Evolutionary conservation across 2,329 filamentous ascomycete species (phyloP).

Genomic region (Hymenoscyphus linearis): DNA sequence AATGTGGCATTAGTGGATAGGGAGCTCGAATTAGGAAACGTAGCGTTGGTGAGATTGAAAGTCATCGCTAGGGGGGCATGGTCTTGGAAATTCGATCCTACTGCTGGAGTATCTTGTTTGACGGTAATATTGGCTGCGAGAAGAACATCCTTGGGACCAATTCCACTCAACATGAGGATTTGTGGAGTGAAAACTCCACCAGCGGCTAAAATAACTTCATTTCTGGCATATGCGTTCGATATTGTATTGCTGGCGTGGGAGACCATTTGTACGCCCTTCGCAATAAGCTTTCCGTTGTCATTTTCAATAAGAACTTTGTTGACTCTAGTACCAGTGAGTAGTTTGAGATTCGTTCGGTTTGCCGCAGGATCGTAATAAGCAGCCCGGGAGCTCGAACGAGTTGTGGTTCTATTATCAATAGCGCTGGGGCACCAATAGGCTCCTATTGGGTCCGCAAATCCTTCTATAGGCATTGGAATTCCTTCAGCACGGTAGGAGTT

Average conservation of each 20-base stretch:
- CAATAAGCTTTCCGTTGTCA: neutral
- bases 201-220: constrained; percentile 5
- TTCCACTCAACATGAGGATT: constrained; percentile 8
- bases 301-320: constrained; percentile 10
- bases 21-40: neutral
- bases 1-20: constrained; percentile 6
- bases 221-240: constrained; percentile 8
- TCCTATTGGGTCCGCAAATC: constrained; percentile 6
- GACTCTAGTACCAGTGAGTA: constrained; percentile 10
- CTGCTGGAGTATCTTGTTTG: constrained; percentile 4
- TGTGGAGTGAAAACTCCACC: constrained; percentile 9
- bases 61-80: neutral
- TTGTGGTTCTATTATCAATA: constrained; percentile 9
- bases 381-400: constrained; percentile 3
- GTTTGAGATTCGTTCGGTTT: constrained; percentile 9
- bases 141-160: constrained; percentile 6
- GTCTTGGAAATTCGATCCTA: constrained; percentile 8
- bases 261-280: constrained; percentile 9
- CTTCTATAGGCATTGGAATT: constrained; percentile 8
- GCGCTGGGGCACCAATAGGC: constrained; percentile 7
- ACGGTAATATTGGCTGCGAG: constrained; percentile 6
- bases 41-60: constrained; percentile 4
- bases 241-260: constrained; percentile 4
- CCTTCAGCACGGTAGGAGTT: constrained; percentile 1
- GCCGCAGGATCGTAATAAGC: constrained; percentile 10